Base-by-base conservation (phyloP, 805 yeast genomes). In the Metschnikowia shivogae region DNA sequence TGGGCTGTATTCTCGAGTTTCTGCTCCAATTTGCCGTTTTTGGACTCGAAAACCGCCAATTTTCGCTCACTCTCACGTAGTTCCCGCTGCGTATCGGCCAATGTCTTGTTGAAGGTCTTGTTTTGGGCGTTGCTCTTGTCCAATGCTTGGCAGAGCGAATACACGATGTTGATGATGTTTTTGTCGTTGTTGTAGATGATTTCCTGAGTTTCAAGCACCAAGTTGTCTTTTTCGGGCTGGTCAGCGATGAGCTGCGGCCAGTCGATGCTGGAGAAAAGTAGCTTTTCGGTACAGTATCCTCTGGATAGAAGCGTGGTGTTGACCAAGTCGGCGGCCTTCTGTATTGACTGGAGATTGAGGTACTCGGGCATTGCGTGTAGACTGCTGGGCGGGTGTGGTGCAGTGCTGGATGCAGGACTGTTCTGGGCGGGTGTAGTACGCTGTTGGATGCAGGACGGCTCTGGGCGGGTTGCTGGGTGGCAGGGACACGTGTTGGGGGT, bases 131-230 rank as follows among this genome's bases (percentile, higher is more conserved):
- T 57, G 47, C 60, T 60, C 38, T 70, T 46, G 34, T 67, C 72
- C n/a, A 63, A 55, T 29, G 59, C 58, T 47, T 57, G 66, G 32
- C 59, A 45, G 28, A 61, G 59, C 10, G 70, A 61, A 49, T 69
- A 67, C 1, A 72, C 58, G 30, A 67, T 60, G 46, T 72, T 70
- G 37, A 72, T 65, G 28, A 57, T 48, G 45, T 64, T 63, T 42
- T 65, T 64, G 54, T 68, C 74, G 52, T 68, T 68, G 42, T 64
- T 58, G 45, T 65, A 71, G 19, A 67, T 36, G 11, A 43, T 41
- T 12, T 66, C 69, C 5, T 65, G 62, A 10, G 65, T 43, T 20
- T 50, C 46, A 34, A 67, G 48, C n/a, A 45, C 37, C 11, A 48
- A 37, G 5, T 36, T 44, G 11, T 47, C 53, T 12, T 43, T 34